Evolutionary conservation across 208 protist genomes (phyloP).

Genomic region (Porcisia deanei): DNA sequence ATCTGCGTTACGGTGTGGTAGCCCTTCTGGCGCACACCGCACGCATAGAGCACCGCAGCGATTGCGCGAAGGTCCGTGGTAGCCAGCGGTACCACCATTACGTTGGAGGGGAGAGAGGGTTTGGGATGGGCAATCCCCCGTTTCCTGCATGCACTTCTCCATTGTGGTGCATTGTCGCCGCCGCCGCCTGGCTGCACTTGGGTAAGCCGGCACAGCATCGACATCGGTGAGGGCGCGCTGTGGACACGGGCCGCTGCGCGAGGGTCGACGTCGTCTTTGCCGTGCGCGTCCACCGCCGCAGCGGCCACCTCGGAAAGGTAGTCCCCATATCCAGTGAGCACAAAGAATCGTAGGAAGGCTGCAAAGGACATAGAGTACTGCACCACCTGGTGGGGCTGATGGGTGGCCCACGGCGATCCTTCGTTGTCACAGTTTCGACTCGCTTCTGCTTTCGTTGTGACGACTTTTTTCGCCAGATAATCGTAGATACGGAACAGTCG

Average conservation of each 20-base stretch:
- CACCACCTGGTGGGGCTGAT: constrained; percentile 6
- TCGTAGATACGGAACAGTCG: constrained; percentile 28
- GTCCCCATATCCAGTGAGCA: constrained; percentile 29
- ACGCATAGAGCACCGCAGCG: constrained; percentile 47
- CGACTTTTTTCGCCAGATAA: constrained; percentile 23
- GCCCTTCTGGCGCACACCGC: constrained; percentile 44
- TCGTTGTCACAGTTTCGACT: no score
- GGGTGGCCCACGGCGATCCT: background rate
- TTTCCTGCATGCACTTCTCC: background rate
- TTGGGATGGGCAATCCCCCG: background rate
- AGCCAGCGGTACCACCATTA: constrained; percentile 24
- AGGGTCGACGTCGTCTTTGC: background rate
- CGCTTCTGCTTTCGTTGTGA: constrained; percentile 6
- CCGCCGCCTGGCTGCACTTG: constrained; percentile 11
- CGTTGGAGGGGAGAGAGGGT: background rate
- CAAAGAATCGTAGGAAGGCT: constrained; percentile 27
- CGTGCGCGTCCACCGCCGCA: background rate
- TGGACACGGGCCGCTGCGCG: background rate
- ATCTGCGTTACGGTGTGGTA: constrained; percentile 57
- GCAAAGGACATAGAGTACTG: constrained; percentile 29
- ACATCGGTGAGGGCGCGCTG: background rate
- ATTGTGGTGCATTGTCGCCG: background rate
- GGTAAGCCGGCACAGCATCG: constrained; percentile 7
- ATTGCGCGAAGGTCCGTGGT: constrained; percentile 50
- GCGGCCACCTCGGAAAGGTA: constrained; percentile 15